phyloP scores from a whole-genome alignment of 352 stramenopile genomes.

The Phytophthora cactorum region DNA sequence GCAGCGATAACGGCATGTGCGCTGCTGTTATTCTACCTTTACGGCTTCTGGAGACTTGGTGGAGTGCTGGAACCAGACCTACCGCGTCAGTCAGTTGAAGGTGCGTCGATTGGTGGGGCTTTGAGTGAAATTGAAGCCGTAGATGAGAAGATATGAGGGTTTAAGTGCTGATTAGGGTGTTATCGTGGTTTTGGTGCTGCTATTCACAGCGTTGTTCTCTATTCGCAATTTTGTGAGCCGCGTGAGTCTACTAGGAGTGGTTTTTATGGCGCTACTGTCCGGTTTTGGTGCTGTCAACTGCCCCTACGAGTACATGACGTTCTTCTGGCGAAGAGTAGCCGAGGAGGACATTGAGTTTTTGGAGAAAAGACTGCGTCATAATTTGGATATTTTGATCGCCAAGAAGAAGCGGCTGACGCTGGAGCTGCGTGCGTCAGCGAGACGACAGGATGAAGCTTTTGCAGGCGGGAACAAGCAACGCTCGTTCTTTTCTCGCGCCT shows the following conservation, averaged over 20 bases:
- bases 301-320: constrained; percentile 86
- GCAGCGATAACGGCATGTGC: constrained; percentile 30
- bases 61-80: constrained; percentile 57
- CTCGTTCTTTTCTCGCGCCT: constrained; percentile 43
- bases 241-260: constrained; percentile 78
- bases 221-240: constrained; percentile 85
- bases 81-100: constrained; percentile 49
- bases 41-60: constrained; percentile 78
- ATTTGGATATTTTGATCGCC: constrained; percentile 80
- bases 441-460: constrained; percentile 32
- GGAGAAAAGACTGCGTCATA: constrained; percentile 81
- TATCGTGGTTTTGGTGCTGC: constrained; percentile 3
- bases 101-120: constrained; percentile 29
- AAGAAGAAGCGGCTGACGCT: constrained; percentile 82
- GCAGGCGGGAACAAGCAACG: constrained; percentile 12
- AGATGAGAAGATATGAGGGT: constrained; percentile 3
- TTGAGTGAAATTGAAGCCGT: constrained; percentile 9
- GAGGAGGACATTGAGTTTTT: constrained; percentile 87
- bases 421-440: constrained; percentile 49
- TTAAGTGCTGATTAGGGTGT: constrained; percentile 1
- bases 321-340: constrained; percentile 79
- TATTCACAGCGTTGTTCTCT: constrained; percentile 63
- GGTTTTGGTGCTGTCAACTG: constrained; percentile 87
- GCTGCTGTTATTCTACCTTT: constrained; percentile 65
- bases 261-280: constrained; percentile 85